These are phyloP conservation scores for Fomitopsis palustris DNA, from an alignment of 1,284 basidiomycete species.

Conservation along the genomic window DNA sequence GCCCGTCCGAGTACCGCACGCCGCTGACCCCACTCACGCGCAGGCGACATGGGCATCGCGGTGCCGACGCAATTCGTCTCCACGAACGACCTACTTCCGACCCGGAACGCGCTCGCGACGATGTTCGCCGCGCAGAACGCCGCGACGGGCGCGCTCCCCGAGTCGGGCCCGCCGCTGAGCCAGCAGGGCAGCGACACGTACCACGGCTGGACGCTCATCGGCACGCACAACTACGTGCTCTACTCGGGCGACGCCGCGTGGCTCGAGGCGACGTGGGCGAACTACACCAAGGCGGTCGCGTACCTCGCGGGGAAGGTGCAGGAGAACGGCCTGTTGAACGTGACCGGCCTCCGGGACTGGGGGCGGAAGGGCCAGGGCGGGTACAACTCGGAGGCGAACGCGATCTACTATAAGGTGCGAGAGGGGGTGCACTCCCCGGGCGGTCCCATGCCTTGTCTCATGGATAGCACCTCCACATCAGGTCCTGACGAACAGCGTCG, in stretches of 20 bases:
- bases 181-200: constrained; percentile 45
- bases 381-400: constrained; percentile 47
- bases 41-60: constrained; percentile 61
- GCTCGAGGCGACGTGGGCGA: constrained; percentile 42
- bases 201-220: constrained; percentile 44
- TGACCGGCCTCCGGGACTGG: constrained; percentile 48
- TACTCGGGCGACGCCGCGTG: constrained; percentile 46
- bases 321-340: constrained; percentile 42
- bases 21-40: background rate
- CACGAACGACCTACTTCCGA: constrained; percentile 53
- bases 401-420: constrained; percentile 40
- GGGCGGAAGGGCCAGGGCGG: constrained; percentile 45
- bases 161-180: constrained; percentile 55
- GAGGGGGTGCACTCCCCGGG: background rate
- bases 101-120: constrained; percentile 52
- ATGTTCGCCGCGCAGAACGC: constrained; percentile 56
- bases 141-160: constrained; percentile 48
- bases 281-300: constrained; percentile 45
- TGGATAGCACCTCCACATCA: constrained; percentile 17
- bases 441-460: too few species aligned
- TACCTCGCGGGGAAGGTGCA: constrained; percentile 45
- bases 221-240: constrained; percentile 41
- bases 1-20: background rate
- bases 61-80: constrained; percentile 60
- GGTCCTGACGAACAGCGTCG: constrained; percentile 44